phyloP scores from a whole-genome alignment of 1,284 basidiomycete species.

The Ustilago hordei region DNA sequence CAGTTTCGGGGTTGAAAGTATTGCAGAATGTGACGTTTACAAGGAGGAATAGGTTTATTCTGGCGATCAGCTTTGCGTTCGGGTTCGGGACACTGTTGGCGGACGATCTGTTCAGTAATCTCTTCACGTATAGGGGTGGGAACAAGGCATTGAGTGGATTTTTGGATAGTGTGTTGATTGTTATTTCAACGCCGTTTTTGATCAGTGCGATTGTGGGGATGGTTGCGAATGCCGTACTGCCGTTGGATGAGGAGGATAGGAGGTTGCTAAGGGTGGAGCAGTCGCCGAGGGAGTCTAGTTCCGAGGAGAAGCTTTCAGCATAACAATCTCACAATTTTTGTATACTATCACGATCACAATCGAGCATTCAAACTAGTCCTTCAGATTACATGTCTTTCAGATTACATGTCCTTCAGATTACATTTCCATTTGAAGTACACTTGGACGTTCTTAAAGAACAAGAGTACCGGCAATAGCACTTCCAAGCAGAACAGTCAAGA shows the following conservation, averaged over 20 bases:
- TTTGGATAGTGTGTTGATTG: conserved; percentile 81
- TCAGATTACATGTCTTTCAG: not conserved
- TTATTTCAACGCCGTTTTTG: conserved; percentile 75
- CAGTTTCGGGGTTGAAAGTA: conserved; percentile 78
- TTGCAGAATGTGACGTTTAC: conserved; percentile 77
- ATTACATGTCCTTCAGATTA: not conserved
- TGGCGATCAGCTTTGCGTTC: conserved; percentile 75
- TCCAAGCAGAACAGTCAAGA: conserved; percentile 20
- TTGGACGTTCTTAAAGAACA: conserved; percentile 12
- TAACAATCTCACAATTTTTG: not conserved
- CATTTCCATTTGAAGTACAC: not conserved
- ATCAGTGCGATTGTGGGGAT: conserved; percentile 74
- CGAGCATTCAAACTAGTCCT: not conserved
- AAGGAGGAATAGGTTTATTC: conserved; percentile 80
- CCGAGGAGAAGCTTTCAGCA: conserved; percentile 35
- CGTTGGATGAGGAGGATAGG: conserved; percentile 57
- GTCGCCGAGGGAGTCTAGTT: not conserved
- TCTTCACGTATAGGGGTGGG: conserved; percentile 71
- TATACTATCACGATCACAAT: not conserved
- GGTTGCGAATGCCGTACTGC: conserved; percentile 56
- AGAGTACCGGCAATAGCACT: conserved; percentile 29
- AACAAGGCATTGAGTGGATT: conserved; percentile 78
- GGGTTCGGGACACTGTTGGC: conserved; percentile 77
- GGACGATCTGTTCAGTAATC: conserved; percentile 67
- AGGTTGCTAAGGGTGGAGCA: conserved; percentile 13